Evolutionary conservation across 352 stramenopile genomes (phyloP).

Genomic region (Globisporangium radiosum): DNA sequence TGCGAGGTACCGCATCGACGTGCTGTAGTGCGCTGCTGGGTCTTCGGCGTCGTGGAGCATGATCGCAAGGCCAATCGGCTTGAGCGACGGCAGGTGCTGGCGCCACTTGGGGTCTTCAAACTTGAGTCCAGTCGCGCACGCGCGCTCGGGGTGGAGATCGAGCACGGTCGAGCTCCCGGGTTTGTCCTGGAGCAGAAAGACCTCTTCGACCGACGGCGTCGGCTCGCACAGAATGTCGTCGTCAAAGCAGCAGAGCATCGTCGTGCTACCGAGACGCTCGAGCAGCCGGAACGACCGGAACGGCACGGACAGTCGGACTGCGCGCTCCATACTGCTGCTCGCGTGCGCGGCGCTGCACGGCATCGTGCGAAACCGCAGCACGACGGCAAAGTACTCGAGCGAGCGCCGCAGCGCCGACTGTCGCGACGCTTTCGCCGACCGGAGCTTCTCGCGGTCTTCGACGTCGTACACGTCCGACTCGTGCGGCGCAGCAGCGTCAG

Average conservation of each 20-base stretch:
- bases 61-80: constrained; percentile 73
- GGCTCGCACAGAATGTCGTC: constrained; percentile 84
- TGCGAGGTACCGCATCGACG: constrained; percentile 67
- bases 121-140: constrained; percentile 72
- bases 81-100: constrained; percentile 69
- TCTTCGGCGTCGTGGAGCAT: constrained; percentile 78
- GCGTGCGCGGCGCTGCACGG: constrained; percentile 45
- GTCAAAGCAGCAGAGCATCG: constrained; percentile 86
- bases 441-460: constrained; percentile 76
- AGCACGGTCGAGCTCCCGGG: constrained; percentile 57
- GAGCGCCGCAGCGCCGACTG: constrained; percentile 61
- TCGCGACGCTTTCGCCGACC: constrained; percentile 56
- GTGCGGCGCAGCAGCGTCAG: constrained; percentile 18
- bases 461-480: constrained; percentile 69
- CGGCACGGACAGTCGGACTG: constrained; percentile 38
- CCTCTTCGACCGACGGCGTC: constrained; percentile 72
- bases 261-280: constrained; percentile 75
- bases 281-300: constrained; percentile 76
- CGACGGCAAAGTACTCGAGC: constrained; percentile 68
- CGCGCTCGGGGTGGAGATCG: constrained; percentile 64
- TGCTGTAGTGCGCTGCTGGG: constrained; percentile 50
- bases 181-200: constrained; percentile 81
- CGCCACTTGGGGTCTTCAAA: constrained; percentile 86
- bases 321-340: constrained; percentile 15
- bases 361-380: constrained; percentile 59